Conservation (phyloP, 768 basidiomycete genomes). For the Galerina marginata region DNA sequence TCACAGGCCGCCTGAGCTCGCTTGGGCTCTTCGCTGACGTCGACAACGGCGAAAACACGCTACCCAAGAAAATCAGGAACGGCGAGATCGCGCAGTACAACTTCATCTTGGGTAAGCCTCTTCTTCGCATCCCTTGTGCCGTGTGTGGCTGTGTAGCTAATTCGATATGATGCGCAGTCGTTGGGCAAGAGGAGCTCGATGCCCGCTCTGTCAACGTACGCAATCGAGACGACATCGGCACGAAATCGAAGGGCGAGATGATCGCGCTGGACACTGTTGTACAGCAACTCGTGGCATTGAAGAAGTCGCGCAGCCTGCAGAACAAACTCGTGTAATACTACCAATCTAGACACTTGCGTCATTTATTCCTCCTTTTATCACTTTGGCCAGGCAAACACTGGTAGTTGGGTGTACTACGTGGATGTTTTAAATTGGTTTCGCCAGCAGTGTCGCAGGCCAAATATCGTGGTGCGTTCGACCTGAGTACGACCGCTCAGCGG, state of each 20-base stretch:
- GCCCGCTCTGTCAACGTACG: constrained; percentile 90
- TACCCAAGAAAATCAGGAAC: constrained; percentile 97
- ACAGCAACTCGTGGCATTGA: constrained; percentile 73
- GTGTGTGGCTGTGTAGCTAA: constrained; percentile 6
- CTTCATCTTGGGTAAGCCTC: constrained; percentile 85
- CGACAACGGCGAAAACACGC: constrained; percentile 89
- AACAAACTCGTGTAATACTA: constrained; percentile 41
- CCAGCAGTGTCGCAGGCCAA: too few relatives aligned
- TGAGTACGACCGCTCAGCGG: too few relatives aligned
- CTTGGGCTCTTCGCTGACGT: constrained; percentile 88
- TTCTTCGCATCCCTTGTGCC: neutral
- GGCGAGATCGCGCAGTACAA: constrained; percentile 98
- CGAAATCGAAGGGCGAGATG: constrained; percentile 80
- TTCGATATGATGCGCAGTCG: constrained; percentile 57
- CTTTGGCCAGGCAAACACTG: too few relatives aligned
- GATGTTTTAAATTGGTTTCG: too few relatives aligned
- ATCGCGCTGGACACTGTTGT: constrained; percentile 73
- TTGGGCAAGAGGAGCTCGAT: constrained; percentile 92
- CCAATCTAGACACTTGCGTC: too few relatives aligned
- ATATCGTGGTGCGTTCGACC: too few relatives aligned
- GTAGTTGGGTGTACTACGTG: too few relatives aligned
- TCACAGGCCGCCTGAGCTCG: constrained; percentile 68
- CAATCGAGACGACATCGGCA: constrained; percentile 92
- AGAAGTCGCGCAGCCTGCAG: constrained; percentile 50
- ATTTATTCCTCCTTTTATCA: too few relatives aligned